These are phyloP conservation scores for Boletus bicolor DNA, from an alignment of 768 basidiomycete genomes.

Conservation along the genomic window DNA sequence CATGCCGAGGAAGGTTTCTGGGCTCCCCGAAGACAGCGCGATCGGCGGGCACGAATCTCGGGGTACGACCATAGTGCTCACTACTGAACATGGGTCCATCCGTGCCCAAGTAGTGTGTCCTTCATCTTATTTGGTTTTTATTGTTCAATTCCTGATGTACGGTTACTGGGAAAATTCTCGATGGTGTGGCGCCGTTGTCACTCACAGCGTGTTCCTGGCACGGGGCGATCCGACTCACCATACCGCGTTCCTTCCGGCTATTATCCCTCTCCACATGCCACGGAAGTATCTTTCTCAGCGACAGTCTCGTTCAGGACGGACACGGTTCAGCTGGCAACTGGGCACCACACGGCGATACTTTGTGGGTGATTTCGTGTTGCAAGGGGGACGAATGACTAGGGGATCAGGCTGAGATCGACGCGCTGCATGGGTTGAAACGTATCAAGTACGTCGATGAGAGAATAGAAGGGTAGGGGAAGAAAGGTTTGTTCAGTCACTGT, in stretches of 20 bases:
- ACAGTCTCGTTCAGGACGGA: neutral
- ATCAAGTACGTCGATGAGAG: too few relatives aligned
- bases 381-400: too few relatives aligned
- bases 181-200: constrained; percentile 13
- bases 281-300: constrained; percentile 15
- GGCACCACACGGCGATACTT: too few relatives aligned
- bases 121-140: too few relatives aligned
- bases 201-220: constrained; percentile 10
- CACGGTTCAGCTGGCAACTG: too few relatives aligned
- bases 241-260: constrained; percentile 23
- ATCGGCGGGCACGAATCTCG: constrained; percentile 5
- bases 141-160: neutral
- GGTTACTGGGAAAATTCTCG: constrained; percentile 14
- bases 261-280: constrained; percentile 17
- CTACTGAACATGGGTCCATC: constrained; percentile 16
- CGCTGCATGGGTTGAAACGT: too few relatives aligned
- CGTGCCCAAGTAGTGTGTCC: constrained; percentile 18
- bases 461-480: too few relatives aligned
- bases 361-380: too few relatives aligned
- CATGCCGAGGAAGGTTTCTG: constrained; percentile 26
- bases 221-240: constrained; percentile 10
- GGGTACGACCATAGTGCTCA: constrained; percentile 22
- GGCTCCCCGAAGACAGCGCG: neutral
- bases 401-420: too few relatives aligned
- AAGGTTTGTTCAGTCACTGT: too few relatives aligned